A percentile compares a stretch with the other conserved stretches of the same genome.
These are phyloP conservation scores for Penicillium sp. DNA, from an alignment of 2,329 filamentous ascomycete genomes.

Conservation along the genomic window DNA sequence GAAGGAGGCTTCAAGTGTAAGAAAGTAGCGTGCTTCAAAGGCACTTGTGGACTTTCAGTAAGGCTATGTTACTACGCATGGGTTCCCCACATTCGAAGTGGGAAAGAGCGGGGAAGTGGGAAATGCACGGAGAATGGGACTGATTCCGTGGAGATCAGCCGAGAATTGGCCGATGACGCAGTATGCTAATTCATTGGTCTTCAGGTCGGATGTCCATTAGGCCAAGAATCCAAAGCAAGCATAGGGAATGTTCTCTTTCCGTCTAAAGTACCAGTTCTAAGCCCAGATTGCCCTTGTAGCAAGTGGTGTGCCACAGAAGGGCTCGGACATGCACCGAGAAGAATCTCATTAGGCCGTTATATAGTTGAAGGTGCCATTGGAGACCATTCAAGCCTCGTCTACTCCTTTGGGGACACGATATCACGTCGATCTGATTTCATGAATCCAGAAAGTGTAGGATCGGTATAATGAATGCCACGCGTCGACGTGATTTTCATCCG, in stretches of 20 bases:
- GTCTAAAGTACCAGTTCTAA: background rate
- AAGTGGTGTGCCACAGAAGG: background rate
- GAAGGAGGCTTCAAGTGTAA: background rate
- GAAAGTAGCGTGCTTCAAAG: background rate
- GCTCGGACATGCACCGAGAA: background rate
- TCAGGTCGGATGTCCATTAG: background rate
- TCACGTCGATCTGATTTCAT: background rate
- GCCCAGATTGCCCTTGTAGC: background rate
- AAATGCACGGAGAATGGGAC: background rate
- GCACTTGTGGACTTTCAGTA: background rate
- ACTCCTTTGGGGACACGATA: background rate
- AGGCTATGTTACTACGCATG: background rate
- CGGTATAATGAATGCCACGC: background rate
- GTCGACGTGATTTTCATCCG: conserved; percentile 20
- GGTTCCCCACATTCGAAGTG: background rate
- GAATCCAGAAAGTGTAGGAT: background rate
- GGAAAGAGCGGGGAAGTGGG: conserved; percentile 1
- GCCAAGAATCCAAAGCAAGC: background rate
- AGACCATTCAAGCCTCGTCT: background rate
- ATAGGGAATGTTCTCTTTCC: background rate
- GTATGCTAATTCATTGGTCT: too few species aligned
- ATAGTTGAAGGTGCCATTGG: background rate
- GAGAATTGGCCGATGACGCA: background rate
- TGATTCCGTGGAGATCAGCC: background rate
- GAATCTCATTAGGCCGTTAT: background rate